A percentile compares a stretch with the other conserved stretches of the same genome.
Evolutionary conservation across 345 rosid genomes (phyloP).

Genomic region (Acer yangbiense): DNA sequence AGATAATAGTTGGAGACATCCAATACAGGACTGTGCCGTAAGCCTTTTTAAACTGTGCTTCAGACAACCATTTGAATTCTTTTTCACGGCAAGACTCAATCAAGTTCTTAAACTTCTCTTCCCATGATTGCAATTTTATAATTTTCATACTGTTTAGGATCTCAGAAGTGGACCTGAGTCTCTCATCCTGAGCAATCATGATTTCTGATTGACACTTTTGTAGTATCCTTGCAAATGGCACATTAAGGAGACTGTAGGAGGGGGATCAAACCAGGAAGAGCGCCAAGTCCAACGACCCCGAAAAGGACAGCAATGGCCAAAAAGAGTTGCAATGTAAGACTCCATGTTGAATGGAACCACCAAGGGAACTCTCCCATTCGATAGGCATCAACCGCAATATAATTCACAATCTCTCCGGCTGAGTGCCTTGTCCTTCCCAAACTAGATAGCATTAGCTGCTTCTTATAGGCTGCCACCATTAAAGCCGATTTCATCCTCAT

Average conservation of each 20-base stretch:
- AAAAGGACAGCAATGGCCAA: conserved; percentile 53
- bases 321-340: conserved; percentile 51
- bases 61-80: conserved; percentile 64
- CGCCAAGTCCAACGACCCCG: conserved; percentile 57
- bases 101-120: conserved; percentile 61
- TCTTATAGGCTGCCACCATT: conserved; percentile 62
- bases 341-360: conserved; percentile 80
- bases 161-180: conserved; percentile 66
- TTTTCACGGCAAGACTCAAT: conserved; percentile 52
- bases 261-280: conserved; percentile 41
- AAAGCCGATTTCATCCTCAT: conserved; percentile 76
- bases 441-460: conserved; percentile 69
- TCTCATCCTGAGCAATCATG: conserved; percentile 64
- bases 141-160: conserved; percentile 70
- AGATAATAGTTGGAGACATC: conserved; percentile 69
- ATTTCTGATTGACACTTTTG: conserved; percentile 52
- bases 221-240: conserved; percentile 60
- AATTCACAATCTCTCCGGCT: conserved; percentile 73
- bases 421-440: conserved; percentile 66
- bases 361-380: conserved; percentile 66
- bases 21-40: conserved; percentile 56
- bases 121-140: conserved; percentile 85
- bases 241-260: too few species aligned
- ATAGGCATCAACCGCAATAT: conserved; percentile 74
- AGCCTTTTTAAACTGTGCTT: conserved; percentile 50